These are phyloP conservation scores for Capronia coronata DNA, from an alignment of 2,329 filamentous ascomycete species.

Conservation along the genomic window DNA sequence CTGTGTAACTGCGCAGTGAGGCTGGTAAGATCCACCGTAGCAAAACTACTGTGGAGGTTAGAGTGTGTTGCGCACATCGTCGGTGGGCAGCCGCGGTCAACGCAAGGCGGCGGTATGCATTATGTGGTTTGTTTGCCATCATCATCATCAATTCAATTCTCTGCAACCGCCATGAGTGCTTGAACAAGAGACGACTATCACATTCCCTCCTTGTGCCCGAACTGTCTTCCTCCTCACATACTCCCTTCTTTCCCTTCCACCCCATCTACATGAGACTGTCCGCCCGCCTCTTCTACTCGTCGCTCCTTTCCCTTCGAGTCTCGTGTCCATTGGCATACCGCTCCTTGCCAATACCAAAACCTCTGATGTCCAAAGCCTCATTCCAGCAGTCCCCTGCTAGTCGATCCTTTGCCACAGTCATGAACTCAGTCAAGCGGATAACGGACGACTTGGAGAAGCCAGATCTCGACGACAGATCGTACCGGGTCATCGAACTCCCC, in stretches of 20 bases:
- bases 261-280: conserved; percentile 22
- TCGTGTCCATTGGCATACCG: conserved; percentile 8
- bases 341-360: conserved; percentile 7
- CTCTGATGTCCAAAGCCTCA: conserved; percentile 6
- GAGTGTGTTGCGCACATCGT: no score
- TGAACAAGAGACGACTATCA: not conserved
- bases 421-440: conserved; percentile 37
- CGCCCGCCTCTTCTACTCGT: conserved; percentile 14
- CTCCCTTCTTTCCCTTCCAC: no score
- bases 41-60: no score
- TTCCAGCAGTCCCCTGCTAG: conserved; percentile 3
- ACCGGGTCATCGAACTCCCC: conserved; percentile 74
- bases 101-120: no score
- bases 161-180: not conserved
- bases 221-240: not conserved
- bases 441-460: conserved; percentile 75
- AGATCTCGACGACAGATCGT: conserved; percentile 75
- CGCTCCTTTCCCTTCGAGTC: conserved; percentile 11
- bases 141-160: not conserved
- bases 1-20: no score
- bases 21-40: no score
- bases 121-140: not conserved
- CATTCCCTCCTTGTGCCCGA: not conserved
- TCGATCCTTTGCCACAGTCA: conserved; percentile 26
- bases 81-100: not conserved